phyloP scores from a whole-genome alignment of 805 yeast genomes.

The Wickerhamomyces canadensis region DNA sequence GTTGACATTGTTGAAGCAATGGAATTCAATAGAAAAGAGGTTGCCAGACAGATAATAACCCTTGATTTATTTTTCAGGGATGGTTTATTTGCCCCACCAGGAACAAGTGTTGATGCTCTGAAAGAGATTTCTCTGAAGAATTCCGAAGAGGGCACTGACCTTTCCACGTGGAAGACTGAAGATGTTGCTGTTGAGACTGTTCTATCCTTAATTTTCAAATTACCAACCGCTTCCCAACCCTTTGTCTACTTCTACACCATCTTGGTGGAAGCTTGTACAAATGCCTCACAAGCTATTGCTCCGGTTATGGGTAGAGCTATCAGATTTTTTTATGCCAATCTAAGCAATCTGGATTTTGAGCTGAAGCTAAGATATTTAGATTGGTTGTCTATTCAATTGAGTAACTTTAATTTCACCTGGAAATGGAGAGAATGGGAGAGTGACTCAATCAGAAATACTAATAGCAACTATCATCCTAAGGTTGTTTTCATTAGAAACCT shows the following conservation, averaged over 20 bases:
- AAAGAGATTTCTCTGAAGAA: slow-evolving; percentile 35
- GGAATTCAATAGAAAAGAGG: slow-evolving; percentile 86
- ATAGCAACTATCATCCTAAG: slow-evolving; percentile 60
- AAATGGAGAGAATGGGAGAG: slow-evolving; percentile 93
- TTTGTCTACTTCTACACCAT: slow-evolving; percentile 79
- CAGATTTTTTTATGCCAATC: slow-evolving; percentile 68
- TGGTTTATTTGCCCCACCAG: slow-evolving; percentile 63
- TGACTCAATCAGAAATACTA: slow-evolving; percentile 43
- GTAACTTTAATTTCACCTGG: slow-evolving; percentile 95
- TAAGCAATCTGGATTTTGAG: slow-evolving; percentile 70
- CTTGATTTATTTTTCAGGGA: slow-evolving; percentile 68
- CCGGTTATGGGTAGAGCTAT: slow-evolving; percentile 93
- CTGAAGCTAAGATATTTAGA: slow-evolving; percentile 66
- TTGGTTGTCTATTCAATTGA: slow-evolving; percentile 91
- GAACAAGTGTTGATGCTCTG: slow-evolving; percentile 71
- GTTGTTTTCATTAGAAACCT: slow-evolving; percentile 69
- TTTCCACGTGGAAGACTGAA: slow-evolving; percentile 85
- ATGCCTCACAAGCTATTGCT: slow-evolving; percentile 80
- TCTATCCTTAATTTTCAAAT: slow-evolving; percentile 66
- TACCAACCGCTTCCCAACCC: slow-evolving; percentile 63
- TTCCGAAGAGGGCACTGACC: slow-evolving; percentile 24
- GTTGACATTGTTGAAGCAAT: slow-evolving; percentile 71
- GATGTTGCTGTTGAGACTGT: slow-evolving; percentile 83
- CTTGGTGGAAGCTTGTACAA: slow-evolving; percentile 78
- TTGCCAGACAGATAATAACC: slow-evolving; percentile 74